Conservation (phyloP, 495 filamentous ascomycete genomes). For the Aspergillus indologenus region DNA sequence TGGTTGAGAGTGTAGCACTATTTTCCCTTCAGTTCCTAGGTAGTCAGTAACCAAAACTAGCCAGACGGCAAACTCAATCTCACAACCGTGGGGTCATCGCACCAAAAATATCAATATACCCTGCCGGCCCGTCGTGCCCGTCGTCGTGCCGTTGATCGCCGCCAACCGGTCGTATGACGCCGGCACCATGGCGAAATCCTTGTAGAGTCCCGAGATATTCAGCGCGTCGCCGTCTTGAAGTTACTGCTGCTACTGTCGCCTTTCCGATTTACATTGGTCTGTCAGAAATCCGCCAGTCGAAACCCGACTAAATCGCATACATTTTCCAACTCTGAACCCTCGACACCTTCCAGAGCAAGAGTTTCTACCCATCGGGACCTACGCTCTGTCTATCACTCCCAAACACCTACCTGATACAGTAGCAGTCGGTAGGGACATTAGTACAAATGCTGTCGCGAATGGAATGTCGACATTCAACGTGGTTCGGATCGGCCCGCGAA, state of each 20-base stretch:
- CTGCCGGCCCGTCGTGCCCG: conserved; percentile 4
- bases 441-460: no score
- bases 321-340: no score
- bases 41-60: conserved; percentile 1
- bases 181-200: conserved; percentile 3
- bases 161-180: neutral
- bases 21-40: neutral
- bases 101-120: conserved; percentile 13
- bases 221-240: conserved; percentile 3
- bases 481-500: no score
- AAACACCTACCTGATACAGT: no score
- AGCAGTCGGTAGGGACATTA: no score
- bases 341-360: no score
- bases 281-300: no score
- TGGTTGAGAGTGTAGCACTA: conserved; percentile 7
- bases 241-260: neutral
- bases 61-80: neutral
- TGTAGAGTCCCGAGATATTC: conserved; percentile 9
- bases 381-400: no score
- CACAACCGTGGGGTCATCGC: neutral
- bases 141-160: conserved; percentile 3
- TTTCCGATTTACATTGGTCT: no score
- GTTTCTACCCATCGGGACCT: no score
- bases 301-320: no score
- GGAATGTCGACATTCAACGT: no score